phyloP scores from a whole-genome alignment of 2,329 filamentous ascomycete genomes.

The Clonostachys solani region DNA sequence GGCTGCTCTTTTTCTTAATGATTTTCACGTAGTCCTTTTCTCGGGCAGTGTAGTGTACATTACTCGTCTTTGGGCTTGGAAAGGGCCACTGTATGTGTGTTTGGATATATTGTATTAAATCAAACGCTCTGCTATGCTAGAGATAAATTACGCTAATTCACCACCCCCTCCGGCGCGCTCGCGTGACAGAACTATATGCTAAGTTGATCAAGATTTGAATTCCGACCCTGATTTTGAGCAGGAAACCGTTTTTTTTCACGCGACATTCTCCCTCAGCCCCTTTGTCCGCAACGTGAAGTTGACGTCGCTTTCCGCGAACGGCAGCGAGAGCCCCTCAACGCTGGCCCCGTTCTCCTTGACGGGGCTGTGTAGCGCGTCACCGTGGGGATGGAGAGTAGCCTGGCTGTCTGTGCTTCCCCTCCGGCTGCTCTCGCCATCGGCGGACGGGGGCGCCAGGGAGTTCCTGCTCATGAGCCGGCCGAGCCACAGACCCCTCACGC shows the following conservation, averaged over 20 bases:
- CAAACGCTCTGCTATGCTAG: too few relatives aligned
- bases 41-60: too few relatives aligned
- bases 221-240: too few relatives aligned
- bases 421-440: background rate
- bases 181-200: too few relatives aligned
- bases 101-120: too few relatives aligned
- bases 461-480: conserved; percentile 34
- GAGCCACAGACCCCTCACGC: conserved; percentile 53
- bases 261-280: conserved; percentile 46
- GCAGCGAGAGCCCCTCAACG: conserved; percentile 23
- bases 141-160: too few relatives aligned
- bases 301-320: conserved; percentile 39
- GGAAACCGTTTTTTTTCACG: conserved; percentile 3
- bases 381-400: background rate
- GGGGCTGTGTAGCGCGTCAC: too few relatives aligned
- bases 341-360: conserved; percentile 7
- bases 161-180: background rate
- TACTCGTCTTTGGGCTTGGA: too few relatives aligned
- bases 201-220: too few relatives aligned
- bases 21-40: too few relatives aligned
- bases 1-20: too few relatives aligned
- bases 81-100: too few relatives aligned
- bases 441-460: conserved; percentile 3
- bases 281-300: conserved; percentile 52
- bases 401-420: conserved; percentile 41